A percentile compares a stretch with the other conserved stretches of the same genome.
Conservation (phyloP, 768 basidiomycete genomes). For the Pisolithus orientalis region DNA sequence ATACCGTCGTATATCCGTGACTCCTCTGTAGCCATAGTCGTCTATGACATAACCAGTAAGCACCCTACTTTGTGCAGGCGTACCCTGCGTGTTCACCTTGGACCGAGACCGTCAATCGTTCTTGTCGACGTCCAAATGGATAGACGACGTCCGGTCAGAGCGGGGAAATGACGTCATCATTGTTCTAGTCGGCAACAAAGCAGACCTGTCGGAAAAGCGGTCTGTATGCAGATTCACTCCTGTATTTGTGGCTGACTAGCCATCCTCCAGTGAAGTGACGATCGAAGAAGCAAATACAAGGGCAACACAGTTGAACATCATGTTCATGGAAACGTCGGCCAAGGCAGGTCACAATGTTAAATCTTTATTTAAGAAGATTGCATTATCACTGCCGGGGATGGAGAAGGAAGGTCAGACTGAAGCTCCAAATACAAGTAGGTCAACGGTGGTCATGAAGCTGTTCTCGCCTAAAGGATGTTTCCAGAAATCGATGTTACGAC, state of each 20-base stretch:
- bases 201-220: slow-evolving; percentile 98
- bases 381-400: slow-evolving; percentile 95
- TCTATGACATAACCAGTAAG: slow-evolving; percentile 97
- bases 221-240: slow-evolving; percentile 31
- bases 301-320: slow-evolving; percentile 83
- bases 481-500: slow-evolving; percentile 91
- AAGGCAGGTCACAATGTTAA: slow-evolving; percentile 99
- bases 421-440: slow-evolving; percentile 44
- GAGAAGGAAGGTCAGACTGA: slow-evolving; percentile 70
- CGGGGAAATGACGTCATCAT: slow-evolving; percentile 97
- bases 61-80: slow-evolving; percentile 10
- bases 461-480: slow-evolving; percentile 4
- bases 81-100: slow-evolving; percentile 2
- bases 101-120: slow-evolving; percentile 89
- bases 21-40: slow-evolving; percentile 97
- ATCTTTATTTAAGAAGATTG: slow-evolving; percentile 98
- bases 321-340: slow-evolving; percentile 99
- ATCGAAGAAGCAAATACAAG: slow-evolving; percentile 93
- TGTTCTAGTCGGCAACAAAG: slow-evolving; percentile 97
- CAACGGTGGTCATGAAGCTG: not conserved
- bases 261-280: slow-evolving; percentile 82
- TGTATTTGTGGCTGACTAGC: slow-evolving; percentile 4
- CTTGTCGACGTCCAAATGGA: slow-evolving; percentile 97
- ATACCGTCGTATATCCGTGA: slow-evolving; percentile 99
- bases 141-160: slow-evolving; percentile 97